Evolutionary conservation across 805 yeast species (phyloP).

Genomic region (Brettanomyces sp.): DNA sequence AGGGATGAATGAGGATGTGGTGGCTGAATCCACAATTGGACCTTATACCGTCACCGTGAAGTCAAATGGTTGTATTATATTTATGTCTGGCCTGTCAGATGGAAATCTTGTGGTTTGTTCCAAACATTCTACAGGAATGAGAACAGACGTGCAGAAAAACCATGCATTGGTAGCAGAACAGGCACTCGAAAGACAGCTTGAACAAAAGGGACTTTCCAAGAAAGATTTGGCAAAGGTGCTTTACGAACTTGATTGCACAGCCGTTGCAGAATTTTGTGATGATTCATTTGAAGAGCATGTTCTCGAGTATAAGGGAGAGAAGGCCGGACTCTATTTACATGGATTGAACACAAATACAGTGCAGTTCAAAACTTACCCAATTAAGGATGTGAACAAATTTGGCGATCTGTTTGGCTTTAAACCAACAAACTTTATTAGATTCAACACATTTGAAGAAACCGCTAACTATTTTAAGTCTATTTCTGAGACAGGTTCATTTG

Average conservation of each 20-base stretch:
- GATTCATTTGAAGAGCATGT: constrained; percentile 93
- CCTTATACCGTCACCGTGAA: constrained; percentile 78
- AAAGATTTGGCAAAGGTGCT: constrained; percentile 49
- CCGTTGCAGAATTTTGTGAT: constrained; percentile 89
- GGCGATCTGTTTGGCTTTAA: constrained; percentile 65
- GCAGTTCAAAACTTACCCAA: constrained; percentile 54
- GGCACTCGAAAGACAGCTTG: constrained; percentile 48
- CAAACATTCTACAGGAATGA: constrained; percentile 73
- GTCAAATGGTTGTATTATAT: constrained; percentile 89
- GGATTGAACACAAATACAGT: constrained; percentile 71
- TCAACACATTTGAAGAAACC: constrained; percentile 32
- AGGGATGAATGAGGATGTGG: constrained; percentile 38
- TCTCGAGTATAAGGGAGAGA: constrained; percentile 54
- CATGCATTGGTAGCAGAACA: constrained; percentile 71
- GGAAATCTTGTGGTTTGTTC: constrained; percentile 83
- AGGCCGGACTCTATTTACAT: constrained; percentile 80
- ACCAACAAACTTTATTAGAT: constrained; percentile 37
- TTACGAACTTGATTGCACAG: constrained; percentile 51
- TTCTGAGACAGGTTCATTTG: constrained; percentile 59
- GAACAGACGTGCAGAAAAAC: constrained; percentile 39
- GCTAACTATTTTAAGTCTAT: constrained; percentile 44
- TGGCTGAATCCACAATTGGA: constrained; percentile 47
- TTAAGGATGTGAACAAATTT: constrained; percentile 50
- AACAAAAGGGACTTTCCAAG: constrained; percentile 27
- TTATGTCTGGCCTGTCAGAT: constrained; percentile 66